phyloP scores from a whole-genome alignment of 176 grass and related monocot species.

The Musa itinerans region DNA sequence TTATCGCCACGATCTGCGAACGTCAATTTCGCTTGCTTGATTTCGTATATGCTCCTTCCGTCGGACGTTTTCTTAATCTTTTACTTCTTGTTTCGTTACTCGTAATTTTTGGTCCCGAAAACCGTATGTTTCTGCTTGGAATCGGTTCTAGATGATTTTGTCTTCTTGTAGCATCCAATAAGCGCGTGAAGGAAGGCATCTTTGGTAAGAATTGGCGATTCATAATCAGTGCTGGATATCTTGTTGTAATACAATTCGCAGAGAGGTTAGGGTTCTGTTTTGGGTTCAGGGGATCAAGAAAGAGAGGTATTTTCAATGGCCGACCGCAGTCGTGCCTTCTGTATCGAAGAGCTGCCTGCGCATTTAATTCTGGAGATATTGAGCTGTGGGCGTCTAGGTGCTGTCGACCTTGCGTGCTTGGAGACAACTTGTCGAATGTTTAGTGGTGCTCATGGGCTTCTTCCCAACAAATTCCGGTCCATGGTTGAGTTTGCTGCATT shows the following conservation, averaged over 20 bases:
- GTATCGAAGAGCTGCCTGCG: constrained; percentile 75
- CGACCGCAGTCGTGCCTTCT: constrained; percentile 3
- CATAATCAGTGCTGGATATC: background rate
- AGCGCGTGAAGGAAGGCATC: background rate
- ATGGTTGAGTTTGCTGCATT: constrained; percentile 72
- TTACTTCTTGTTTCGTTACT: background rate
- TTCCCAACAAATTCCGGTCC: constrained; percentile 30
- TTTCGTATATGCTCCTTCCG: constrained; percentile 19
- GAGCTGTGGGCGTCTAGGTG: constrained; percentile 52
- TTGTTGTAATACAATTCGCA: background rate
- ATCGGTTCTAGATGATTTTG: background rate
- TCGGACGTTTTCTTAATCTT: constrained; percentile 20
- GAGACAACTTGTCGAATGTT: constrained; percentile 78
- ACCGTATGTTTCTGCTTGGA: background rate
- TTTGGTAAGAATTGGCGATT: constrained; percentile 1
- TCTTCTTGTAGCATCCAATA: constrained; percentile 1
- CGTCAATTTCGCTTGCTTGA: constrained; percentile 6
- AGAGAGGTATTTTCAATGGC: background rate
- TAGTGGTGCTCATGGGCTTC: constrained; percentile 19
- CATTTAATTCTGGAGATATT: constrained; percentile 80
- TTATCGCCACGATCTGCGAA: constrained; percentile 10
- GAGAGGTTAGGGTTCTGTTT: constrained; percentile 4
- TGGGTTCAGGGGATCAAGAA: background rate
- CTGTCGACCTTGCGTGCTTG: constrained; percentile 56
- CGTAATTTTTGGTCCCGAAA: background rate